phyloP scores from a whole-genome alignment of 2,329 filamentous ascomycete genomes.

The Lasiodiplodia hormozganensis region DNA sequence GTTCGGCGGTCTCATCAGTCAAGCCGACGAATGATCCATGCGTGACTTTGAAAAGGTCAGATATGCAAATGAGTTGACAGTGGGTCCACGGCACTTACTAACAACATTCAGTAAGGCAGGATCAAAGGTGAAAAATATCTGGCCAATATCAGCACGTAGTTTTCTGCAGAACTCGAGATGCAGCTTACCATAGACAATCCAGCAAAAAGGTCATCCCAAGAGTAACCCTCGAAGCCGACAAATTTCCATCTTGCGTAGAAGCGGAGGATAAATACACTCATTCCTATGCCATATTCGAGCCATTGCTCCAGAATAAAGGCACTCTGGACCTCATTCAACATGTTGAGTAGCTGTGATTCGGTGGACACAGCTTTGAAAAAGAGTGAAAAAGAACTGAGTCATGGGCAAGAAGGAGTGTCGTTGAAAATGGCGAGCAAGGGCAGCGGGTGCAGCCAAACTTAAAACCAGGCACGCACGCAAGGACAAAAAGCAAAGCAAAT shows the following conservation, averaged over 20 bases:
- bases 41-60: neutral
- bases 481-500: neutral
- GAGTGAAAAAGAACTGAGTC: neutral
- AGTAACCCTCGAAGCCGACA: constrained; percentile 42
- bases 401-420: neutral
- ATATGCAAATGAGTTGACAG: neutral
- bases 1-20: constrained; percentile 35
- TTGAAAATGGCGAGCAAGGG: neutral
- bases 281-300: constrained; percentile 53
- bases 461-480: neutral
- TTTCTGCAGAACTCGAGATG: neutral
- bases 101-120: neutral
- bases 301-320: constrained; percentile 36
- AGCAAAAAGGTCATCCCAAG: constrained; percentile 55
- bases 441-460: constrained; percentile 3
- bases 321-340: neutral
- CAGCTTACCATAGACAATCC: constrained; percentile 36
- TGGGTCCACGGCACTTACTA: neutral
- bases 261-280: constrained; percentile 47
- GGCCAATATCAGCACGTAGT: neutral
- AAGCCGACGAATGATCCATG: constrained; percentile 20
- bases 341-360: neutral
- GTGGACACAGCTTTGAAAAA: neutral
- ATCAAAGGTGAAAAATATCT: constrained; percentile 9
- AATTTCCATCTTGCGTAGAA: constrained; percentile 49